Evolutionary conservation across 202 grass and related monocot genomes (phyloP).

Genomic region (Panicum virgatum): DNA sequence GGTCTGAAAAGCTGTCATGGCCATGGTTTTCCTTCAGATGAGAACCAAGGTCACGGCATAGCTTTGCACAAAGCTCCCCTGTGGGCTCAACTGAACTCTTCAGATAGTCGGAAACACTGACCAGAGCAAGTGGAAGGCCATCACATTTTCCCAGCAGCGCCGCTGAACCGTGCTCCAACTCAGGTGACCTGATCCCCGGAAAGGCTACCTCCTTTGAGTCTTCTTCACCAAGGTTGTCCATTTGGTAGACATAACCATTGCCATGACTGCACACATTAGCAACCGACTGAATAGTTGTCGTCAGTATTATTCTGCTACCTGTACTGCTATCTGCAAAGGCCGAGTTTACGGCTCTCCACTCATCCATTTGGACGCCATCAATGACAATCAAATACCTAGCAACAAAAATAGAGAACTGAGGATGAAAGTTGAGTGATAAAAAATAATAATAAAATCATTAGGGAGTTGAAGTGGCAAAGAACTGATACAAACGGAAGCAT

Average conservation of each 20-base stretch:
- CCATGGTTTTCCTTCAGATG: conserved; percentile 36
- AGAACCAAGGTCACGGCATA: conserved; percentile 36
- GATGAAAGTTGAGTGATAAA: background rate
- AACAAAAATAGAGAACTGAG: background rate
- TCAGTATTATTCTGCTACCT: conserved; percentile 40
- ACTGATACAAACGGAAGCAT: background rate
- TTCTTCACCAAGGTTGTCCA: conserved; percentile 40
- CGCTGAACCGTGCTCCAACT: conserved; percentile 19
- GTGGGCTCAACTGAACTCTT: conserved; percentile 40
- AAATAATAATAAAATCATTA: too few relatives aligned
- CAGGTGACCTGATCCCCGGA: conserved; percentile 14
- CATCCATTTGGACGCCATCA: conserved; percentile 31
- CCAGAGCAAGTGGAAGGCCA: conserved; percentile 45
- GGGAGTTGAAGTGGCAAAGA: background rate
- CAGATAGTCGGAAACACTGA: conserved; percentile 35
- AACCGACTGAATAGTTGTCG: conserved; percentile 25
- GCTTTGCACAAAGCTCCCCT: conserved; percentile 26
- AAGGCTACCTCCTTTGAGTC: conserved; percentile 39
- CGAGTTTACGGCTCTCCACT: conserved; percentile 13
- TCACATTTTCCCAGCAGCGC: conserved; percentile 30
- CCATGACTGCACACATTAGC: conserved; percentile 37
- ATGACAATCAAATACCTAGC: conserved; percentile 40
- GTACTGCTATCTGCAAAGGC: conserved; percentile 14
- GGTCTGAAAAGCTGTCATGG: conserved; percentile 22
- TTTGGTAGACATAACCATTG: conserved; percentile 40